Percentiles rank a stretch among this genome's conserved stretches.
These are phyloP conservation scores for Epichloe festucae DNA, from an alignment of 2,329 filamentous ascomycete species.

Conservation along the genomic window DNA sequence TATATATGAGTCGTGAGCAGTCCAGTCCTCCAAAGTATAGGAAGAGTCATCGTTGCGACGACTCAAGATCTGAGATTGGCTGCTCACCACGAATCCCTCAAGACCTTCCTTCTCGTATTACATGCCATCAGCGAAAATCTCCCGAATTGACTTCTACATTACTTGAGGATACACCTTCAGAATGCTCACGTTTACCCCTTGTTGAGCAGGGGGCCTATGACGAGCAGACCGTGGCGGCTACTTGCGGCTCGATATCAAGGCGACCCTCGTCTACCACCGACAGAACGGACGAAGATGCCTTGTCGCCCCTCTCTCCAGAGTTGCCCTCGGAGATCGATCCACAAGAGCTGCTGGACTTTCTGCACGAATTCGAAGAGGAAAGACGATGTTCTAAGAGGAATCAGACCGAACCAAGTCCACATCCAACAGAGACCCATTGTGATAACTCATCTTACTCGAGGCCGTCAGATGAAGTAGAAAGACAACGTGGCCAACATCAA, in stretches of 20 bases:
- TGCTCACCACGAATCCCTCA: neutral
- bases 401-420: neutral
- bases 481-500: neutral
- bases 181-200: neutral
- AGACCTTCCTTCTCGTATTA: neutral
- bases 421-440: neutral
- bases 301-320: neutral
- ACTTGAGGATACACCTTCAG: neutral
- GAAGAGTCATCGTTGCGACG: neutral
- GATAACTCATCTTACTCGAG: neutral
- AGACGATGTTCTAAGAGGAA: neutral
- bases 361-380: slow-evolving; percentile 2
- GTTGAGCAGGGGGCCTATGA: neutral
- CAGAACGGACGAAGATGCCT: neutral
- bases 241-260: neutral
- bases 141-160: neutral
- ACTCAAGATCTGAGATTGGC: neutral
- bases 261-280: neutral
- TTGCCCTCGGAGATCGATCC: neutral
- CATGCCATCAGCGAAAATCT: neutral
- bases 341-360: slow-evolving; percentile 5
- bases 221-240: slow-evolving; percentile 1
- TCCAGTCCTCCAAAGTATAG: neutral
- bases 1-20: neutral
- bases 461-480: neutral